Evolutionary conservation across 176 grass and related monocot genomes (phyloP).

Genomic region (Guadua angustifolia): DNA sequence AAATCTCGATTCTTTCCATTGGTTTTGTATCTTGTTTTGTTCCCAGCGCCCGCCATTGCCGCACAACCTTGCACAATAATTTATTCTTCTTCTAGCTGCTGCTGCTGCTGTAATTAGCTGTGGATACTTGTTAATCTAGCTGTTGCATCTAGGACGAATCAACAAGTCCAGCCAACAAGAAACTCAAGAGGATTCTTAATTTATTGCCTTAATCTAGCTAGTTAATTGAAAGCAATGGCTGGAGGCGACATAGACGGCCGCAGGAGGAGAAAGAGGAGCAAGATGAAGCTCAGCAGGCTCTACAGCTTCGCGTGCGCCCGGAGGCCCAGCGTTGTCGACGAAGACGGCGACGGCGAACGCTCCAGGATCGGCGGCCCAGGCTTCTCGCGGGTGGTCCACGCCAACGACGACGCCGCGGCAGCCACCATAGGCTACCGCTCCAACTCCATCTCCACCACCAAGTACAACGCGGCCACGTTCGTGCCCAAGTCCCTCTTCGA

Average conservation of each 20-base stretch:
- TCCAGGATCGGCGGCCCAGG: slow-evolving; percentile 70
- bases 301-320: slow-evolving; percentile 76
- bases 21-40: neutral
- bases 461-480: slow-evolving; percentile 76
- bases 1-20: neutral
- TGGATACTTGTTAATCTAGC: neutral
- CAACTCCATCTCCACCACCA: slow-evolving; percentile 83
- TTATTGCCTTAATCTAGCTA: neutral
- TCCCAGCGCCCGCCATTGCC: slow-evolving; percentile 17
- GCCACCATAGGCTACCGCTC: neutral
- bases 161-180: neutral
- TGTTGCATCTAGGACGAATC: neutral
- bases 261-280: slow-evolving; percentile 26
- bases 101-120: neutral
- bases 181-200: neutral
- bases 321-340: slow-evolving; percentile 47
- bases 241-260: neutral
- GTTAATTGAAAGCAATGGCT: neutral
- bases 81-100: neutral
- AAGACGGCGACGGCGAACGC: slow-evolving; percentile 51
- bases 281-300: slow-evolving; percentile 59
- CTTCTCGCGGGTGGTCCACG: slow-evolving; percentile 65
- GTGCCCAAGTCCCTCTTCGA: slow-evolving; percentile 88
- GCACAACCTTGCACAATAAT: neutral
- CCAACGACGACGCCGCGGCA: slow-evolving; percentile 29